Evolutionary conservation across 2,329 filamentous ascomycete genomes (phyloP).

Genomic region (Fusarium liriodendri): DNA sequence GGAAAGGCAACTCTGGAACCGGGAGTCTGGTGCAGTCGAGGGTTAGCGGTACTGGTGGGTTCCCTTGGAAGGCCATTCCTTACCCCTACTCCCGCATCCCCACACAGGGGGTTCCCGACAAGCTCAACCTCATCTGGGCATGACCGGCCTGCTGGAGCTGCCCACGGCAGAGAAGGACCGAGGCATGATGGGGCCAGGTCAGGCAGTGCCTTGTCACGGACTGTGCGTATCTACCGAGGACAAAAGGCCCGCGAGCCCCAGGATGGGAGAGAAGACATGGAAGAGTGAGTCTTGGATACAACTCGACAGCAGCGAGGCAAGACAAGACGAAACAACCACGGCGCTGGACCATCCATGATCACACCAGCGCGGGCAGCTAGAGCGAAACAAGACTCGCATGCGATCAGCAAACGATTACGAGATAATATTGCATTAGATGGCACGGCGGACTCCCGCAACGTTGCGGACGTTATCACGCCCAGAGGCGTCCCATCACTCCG

Average conservation of each 20-base stretch:
- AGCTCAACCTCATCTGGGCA: conserved; percentile 25
- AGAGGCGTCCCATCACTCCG: conserved; percentile 18
- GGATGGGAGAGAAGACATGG: not conserved
- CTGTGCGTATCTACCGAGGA: conserved; percentile 3
- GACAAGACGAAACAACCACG: not conserved
- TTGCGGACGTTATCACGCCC: conserved; percentile 27
- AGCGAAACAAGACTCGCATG: conserved; percentile 17
- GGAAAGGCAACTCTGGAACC: conserved; percentile 19
- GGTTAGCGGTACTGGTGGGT: conserved; percentile 29
- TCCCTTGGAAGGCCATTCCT: conserved; percentile 19
- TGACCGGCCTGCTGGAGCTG: conserved; percentile 17
- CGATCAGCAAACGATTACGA: conserved; percentile 35
- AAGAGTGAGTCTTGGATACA: not conserved
- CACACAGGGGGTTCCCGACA: conserved; percentile 31
- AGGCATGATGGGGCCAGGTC: not conserved
- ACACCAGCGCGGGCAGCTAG: not conserved
- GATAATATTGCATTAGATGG: conserved; percentile 26
- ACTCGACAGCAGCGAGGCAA: not conserved
- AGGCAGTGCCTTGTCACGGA: not conserved
- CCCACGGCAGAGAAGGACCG: not conserved
- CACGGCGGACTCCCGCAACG: conserved; percentile 17
- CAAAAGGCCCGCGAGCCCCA: not conserved
- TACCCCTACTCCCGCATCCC: conserved; percentile 32
- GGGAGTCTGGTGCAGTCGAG: conserved; percentile 26
- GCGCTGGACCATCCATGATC: not conserved